These are phyloP conservation scores for Leccinum imitatum DNA, from an alignment of 768 basidiomycete genomes.

Conservation along the genomic window DNA sequence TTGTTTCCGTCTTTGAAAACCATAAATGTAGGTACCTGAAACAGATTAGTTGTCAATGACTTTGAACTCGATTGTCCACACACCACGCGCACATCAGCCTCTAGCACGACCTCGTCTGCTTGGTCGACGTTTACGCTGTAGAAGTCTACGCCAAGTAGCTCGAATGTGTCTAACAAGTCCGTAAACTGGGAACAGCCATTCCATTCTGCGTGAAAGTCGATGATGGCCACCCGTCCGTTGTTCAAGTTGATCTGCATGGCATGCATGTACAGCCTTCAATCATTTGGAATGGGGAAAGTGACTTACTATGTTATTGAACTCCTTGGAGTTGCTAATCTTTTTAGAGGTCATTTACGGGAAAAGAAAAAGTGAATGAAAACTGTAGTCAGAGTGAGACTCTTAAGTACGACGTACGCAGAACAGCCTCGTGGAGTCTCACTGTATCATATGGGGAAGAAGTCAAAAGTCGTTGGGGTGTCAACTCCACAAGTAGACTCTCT, in stretches of 20 bases:
- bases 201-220: constrained; percentile 24
- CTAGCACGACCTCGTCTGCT: constrained; percentile 49
- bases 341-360: background rate
- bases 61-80: constrained; percentile 19
- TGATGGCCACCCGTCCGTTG: constrained; percentile 24
- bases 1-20: constrained; percentile 32
- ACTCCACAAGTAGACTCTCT: no score
- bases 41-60: background rate
- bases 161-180: constrained; percentile 23
- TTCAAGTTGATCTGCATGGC: constrained; percentile 17
- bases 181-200: constrained; percentile 10
- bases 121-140: constrained; percentile 77
- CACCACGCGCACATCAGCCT: constrained; percentile 63
- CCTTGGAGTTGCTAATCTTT: constrained; percentile 18
- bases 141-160: constrained; percentile 46
- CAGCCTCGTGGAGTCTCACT: no score
- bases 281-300: background rate
- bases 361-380: no score
- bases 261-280: background rate
- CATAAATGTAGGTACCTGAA: constrained; percentile 29
- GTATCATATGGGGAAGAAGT: no score
- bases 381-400: background rate
- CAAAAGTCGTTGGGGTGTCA: no score
- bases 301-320: constrained; percentile 23
- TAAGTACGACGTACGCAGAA: background rate